A percentile compares a stretch with the other conserved stretches of the same genome.
Evolutionary conservation across 1,284 basidiomycete species (phyloP).

Genomic region (Ceratorhiza oryzae-sativae): DNA sequence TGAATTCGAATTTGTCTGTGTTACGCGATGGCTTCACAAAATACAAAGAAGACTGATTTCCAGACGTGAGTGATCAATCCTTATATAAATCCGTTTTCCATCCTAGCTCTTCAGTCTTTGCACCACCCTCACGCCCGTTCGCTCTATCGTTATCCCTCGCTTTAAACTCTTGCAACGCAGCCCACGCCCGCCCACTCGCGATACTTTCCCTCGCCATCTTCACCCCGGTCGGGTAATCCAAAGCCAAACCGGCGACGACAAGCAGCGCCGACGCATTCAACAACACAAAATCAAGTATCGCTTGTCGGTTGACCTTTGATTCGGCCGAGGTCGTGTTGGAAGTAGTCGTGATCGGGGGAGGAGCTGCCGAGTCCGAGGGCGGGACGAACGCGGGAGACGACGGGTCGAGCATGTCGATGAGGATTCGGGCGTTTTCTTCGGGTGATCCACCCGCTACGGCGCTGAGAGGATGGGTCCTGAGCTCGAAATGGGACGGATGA

Average conservation of each 20-base stretch:
- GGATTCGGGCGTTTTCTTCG: conserved; percentile 73
- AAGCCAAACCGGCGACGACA: conserved; percentile 77
- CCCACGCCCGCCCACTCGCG: conserved; percentile 74
- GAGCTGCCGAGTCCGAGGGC: neutral
- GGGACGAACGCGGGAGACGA: conserved; percentile 54
- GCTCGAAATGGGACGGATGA: conserved; percentile 69
- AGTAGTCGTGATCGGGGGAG: neutral
- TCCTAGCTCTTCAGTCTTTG: conserved; percentile 29
- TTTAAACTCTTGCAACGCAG: conserved; percentile 65
- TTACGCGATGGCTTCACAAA: too few relatives aligned
- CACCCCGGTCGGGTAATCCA: conserved; percentile 75
- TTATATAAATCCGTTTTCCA: conserved; percentile 33
- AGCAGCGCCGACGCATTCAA: conserved; percentile 86
- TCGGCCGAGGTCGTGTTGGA: conserved; percentile 44
- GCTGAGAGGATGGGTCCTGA: conserved; percentile 70
- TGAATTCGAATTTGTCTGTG: too few relatives aligned
- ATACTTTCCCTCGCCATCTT: conserved; percentile 76
- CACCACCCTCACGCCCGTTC: conserved; percentile 23
- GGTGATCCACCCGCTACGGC: conserved; percentile 77
- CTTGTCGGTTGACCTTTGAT: conserved; percentile 52
- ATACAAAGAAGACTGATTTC: too few relatives aligned
- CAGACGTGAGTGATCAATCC: too few relatives aligned
- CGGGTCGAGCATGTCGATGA: conserved; percentile 62
- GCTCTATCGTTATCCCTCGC: conserved; percentile 10
- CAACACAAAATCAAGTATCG: conserved; percentile 82